These are phyloP conservation scores for Wallemia mellicola DNA, from an alignment of 1,284 basidiomycete species.

Conservation along the genomic window DNA sequence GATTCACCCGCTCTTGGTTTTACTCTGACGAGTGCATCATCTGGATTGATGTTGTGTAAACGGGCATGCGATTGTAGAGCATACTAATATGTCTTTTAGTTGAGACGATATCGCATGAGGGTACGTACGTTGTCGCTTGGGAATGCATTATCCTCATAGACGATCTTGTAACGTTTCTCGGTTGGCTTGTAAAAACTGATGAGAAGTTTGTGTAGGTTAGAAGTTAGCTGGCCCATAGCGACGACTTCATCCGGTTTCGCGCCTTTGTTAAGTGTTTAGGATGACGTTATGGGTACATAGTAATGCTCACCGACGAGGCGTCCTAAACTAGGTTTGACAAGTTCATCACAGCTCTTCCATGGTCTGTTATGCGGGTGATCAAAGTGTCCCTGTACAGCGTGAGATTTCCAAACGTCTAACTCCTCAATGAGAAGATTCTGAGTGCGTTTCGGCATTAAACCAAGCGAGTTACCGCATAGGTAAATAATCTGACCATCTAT, in stretches of 20 bases:
- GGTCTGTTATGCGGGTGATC: constrained; percentile 49
- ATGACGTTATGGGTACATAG: constrained; percentile 2
- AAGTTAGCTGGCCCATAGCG: constrained; percentile 75
- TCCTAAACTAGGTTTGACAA: constrained; percentile 42
- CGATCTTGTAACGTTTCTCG: constrained; percentile 54
- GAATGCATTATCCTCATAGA: constrained; percentile 81
- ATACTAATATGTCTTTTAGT: constrained; percentile 27
- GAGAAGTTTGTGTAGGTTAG: constrained; percentile 83
- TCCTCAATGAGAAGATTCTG: constrained; percentile 49
- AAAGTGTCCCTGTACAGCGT: constrained; percentile 76
- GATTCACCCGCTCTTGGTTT: constrained; percentile 53
- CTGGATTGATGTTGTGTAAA: constrained; percentile 47
- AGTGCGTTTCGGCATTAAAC: constrained; percentile 44
- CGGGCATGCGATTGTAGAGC: constrained; percentile 67
- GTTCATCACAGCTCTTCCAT: constrained; percentile 55
- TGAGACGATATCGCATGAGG: neutral
- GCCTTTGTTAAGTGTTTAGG: constrained; percentile 22
- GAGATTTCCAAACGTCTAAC: constrained; percentile 54
- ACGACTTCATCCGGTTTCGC: constrained; percentile 66
- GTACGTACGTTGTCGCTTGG: constrained; percentile 62
- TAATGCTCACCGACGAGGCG: constrained; percentile 38
- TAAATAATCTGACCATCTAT: constrained; percentile 20
- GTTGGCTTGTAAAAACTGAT: constrained; percentile 79
- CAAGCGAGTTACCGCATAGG: constrained; percentile 87
- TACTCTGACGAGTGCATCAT: constrained; percentile 44